Conservation (phyloP, 2,329 filamentous ascomycete species). For the Trichoderma hamatum region DNA sequence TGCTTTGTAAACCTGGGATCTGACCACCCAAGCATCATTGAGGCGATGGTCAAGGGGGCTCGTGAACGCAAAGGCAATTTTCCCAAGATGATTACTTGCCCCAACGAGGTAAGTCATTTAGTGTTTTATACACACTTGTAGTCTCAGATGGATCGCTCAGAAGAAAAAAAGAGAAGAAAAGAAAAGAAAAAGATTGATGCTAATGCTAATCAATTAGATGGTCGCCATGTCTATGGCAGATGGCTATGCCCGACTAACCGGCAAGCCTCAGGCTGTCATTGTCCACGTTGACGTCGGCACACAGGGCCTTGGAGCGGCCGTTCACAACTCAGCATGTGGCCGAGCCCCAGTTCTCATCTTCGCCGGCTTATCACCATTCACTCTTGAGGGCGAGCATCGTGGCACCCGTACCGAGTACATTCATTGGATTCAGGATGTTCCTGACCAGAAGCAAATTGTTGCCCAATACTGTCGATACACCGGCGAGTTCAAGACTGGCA, state of each 20-base stretch:
- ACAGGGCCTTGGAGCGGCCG: constrained; percentile 74
- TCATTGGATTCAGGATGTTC: constrained; percentile 84
- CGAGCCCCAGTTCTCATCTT: constrained; percentile 77
- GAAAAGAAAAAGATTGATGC: neutral
- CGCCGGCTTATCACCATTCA: constrained; percentile 76
- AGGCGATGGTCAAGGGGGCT: constrained; percentile 78
- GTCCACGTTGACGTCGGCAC: constrained; percentile 83
- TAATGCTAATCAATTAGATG: constrained; percentile 58
- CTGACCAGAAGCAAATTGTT: constrained; percentile 79
- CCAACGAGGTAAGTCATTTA: constrained; percentile 65
- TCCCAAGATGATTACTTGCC: constrained; percentile 75
- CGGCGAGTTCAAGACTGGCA: constrained; percentile 80
- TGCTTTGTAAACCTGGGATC: constrained; percentile 69
- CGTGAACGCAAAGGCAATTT: constrained; percentile 66
- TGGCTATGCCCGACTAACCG: constrained; percentile 73
- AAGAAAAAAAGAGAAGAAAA: too few relatives aligned
- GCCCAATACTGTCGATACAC: constrained; percentile 84
- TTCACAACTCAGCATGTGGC: constrained; percentile 78
- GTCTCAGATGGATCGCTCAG: neutral
- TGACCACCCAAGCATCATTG: constrained; percentile 75
- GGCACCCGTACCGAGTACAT: constrained; percentile 83
- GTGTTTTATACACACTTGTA: neutral
- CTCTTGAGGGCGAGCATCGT: constrained; percentile 74
- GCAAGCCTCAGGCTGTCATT: constrained; percentile 75
- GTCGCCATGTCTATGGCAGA: constrained; percentile 84